phyloP scores from a whole-genome alignment of 148 eudicot genomes.

The Drosera capensis region DNA sequence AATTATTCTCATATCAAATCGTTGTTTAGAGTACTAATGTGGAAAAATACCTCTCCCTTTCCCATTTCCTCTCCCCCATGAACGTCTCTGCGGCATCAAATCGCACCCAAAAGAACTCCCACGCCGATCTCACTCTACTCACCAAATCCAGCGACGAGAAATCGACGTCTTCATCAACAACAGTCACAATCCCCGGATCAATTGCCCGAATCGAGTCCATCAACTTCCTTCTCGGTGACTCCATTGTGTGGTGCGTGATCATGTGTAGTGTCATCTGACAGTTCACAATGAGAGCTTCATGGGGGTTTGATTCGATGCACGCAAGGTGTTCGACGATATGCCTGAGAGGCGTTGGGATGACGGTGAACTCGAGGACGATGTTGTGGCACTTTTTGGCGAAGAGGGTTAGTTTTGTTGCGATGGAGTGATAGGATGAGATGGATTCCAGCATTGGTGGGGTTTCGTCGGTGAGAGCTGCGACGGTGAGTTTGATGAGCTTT shows the following conservation, averaged over 20 bases:
- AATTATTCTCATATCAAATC: too few relatives aligned
- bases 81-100: slow-evolving; percentile 84
- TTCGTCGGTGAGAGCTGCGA: slow-evolving; percentile 43
- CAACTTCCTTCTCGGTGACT: slow-evolving; percentile 23
- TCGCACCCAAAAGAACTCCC: slow-evolving; percentile 79
- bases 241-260: slow-evolving; percentile 39
- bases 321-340: slow-evolving; percentile 39
- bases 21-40: too few relatives aligned
- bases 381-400: slow-evolving; percentile 60
- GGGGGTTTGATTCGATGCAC: background rate
- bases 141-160: slow-evolving; percentile 46
- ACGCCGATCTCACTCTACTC: slow-evolving; percentile 53
- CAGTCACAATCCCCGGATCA: slow-evolving; percentile 36
- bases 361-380: slow-evolving; percentile 47
- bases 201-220: slow-evolving; percentile 37
- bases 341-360: slow-evolving; percentile 36
- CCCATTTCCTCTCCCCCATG: slow-evolving; percentile 68
- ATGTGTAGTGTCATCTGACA: slow-evolving; percentile 83
- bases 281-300: slow-evolving; percentile 48
- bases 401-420: slow-evolving; percentile 44
- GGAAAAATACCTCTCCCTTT: too few relatives aligned
- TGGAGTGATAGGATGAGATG: slow-evolving; percentile 41
- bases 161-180: slow-evolving; percentile 78
- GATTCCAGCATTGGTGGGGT: slow-evolving; percentile 62
- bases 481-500: slow-evolving; percentile 52